Percentiles rank a stretch among this genome's conserved stretches.
phyloP scores from a whole-genome alignment of 2,329 filamentous ascomycete genomes.

The Magnaporthales sp. region DNA sequence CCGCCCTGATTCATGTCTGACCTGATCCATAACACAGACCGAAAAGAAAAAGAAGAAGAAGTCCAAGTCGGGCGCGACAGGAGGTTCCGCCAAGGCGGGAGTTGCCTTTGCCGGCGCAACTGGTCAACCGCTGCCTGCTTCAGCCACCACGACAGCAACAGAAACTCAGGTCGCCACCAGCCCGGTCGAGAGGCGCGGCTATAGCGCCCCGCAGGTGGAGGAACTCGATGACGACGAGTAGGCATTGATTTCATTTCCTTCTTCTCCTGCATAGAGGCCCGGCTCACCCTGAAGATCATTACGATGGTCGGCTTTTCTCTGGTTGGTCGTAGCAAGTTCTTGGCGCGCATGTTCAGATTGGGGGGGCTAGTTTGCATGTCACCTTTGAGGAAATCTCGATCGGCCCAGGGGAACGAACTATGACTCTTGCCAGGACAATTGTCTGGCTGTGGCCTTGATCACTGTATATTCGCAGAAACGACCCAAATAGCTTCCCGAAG shows the following conservation, averaged over 20 bases:
- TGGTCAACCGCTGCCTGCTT: constrained; percentile 41
- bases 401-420: background rate
- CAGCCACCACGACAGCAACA: constrained; percentile 48
- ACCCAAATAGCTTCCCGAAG: background rate
- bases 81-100: constrained; percentile 24
- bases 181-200: constrained; percentile 24
- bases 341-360: background rate
- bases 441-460: background rate
- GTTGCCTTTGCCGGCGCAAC: constrained; percentile 41
- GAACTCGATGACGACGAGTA: constrained; percentile 25
- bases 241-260: background rate
- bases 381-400: background rate
- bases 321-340: background rate
- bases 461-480: background rate
- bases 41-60: constrained; percentile 48
- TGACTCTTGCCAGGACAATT: background rate
- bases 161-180: constrained; percentile 42
- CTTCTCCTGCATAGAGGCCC: background rate
- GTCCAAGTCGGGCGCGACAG: constrained; percentile 24
- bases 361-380: background rate
- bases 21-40: constrained; percentile 2
- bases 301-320: background rate
- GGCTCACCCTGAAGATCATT: background rate
- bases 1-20: background rate
- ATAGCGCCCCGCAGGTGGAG: constrained; percentile 31